Conservation (phyloP, 2,329 filamentous ascomycete species). For the Pseudogymnoascus sp. region DNA sequence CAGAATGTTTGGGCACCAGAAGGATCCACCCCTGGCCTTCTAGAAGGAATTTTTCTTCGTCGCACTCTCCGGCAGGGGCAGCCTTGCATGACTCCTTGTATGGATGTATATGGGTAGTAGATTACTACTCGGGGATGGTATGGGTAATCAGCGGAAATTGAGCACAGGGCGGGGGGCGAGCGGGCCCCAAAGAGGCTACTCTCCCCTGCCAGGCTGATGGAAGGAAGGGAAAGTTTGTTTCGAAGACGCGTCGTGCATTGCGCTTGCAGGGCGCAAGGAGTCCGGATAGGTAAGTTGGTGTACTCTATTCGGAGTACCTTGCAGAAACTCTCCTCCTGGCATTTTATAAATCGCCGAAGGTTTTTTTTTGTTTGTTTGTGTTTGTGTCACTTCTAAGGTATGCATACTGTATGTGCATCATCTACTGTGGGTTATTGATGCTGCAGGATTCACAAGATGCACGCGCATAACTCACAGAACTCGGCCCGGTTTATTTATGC, state of each 20-base stretch:
- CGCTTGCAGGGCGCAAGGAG: neutral
- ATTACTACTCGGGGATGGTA: neutral
- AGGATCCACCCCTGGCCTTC: conserved; percentile 5
- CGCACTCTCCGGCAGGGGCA: neutral
- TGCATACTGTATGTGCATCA: neutral
- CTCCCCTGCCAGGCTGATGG: conserved; percentile 6
- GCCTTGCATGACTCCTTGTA: conserved; percentile 1
- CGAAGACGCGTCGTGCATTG: conserved; percentile 2
- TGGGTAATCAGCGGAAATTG: conserved; percentile 8
- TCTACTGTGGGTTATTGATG: neutral
- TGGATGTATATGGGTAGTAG: neutral
- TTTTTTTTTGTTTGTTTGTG: neutral
- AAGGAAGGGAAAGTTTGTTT: conserved; percentile 5
- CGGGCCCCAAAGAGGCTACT: neutral
- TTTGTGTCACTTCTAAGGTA: neutral
- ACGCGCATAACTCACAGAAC: neutral
- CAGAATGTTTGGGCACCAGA: neutral
- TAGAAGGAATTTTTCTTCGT: neutral
- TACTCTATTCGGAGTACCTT: conserved; percentile 6
- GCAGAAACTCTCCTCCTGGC: neutral
- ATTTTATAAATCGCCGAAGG: neutral
- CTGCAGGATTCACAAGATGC: neutral
- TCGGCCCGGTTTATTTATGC: no score
- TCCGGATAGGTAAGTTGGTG: neutral
- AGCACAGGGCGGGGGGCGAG: conserved; percentile 3